Conservation (phyloP, 768 basidiomycete species). For the Boletus tomentosulus region DNA sequence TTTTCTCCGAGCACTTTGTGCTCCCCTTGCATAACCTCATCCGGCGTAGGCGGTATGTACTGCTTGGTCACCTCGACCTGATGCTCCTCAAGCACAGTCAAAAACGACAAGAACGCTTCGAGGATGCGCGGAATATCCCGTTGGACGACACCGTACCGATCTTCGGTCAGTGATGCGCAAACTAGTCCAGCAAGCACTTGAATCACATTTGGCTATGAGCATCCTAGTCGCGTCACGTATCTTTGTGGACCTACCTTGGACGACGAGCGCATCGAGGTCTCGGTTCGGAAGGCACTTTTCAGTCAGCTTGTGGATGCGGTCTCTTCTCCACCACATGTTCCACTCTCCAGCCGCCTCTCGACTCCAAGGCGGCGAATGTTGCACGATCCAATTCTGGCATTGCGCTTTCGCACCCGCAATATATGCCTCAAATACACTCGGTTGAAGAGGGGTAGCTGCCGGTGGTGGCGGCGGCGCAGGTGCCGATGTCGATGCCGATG, state of each 20-base stretch:
- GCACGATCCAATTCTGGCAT: constrained; percentile 5
- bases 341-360: constrained; percentile 22
- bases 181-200: constrained; percentile 64
- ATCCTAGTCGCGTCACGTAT: not conserved
- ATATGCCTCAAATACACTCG: not conserved
- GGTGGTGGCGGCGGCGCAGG: not conserved
- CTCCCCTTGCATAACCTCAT: constrained; percentile 28
- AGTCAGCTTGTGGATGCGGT: constrained; percentile 48
- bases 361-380: constrained; percentile 32
- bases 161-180: constrained; percentile 73
- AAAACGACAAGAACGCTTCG: constrained; percentile 68
- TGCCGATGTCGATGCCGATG: constrained; percentile 11
- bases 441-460: not conserved
- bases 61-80: constrained; percentile 47
- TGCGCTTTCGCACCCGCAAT: constrained; percentile 1
- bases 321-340: constrained; percentile 53
- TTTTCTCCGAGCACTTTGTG: constrained; percentile 33
- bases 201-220: not conserved
- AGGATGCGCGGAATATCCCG: constrained; percentile 79
- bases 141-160: constrained; percentile 80
- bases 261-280: constrained; percentile 56
- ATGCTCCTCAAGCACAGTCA: constrained; percentile 63
- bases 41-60: constrained; percentile 36
- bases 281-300: constrained; percentile 55
- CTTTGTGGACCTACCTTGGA: constrained; percentile 46